Conservation (phyloP, 225 moss, liverwort and hornwort genomes). For the Polytrichum formosum region DNA sequence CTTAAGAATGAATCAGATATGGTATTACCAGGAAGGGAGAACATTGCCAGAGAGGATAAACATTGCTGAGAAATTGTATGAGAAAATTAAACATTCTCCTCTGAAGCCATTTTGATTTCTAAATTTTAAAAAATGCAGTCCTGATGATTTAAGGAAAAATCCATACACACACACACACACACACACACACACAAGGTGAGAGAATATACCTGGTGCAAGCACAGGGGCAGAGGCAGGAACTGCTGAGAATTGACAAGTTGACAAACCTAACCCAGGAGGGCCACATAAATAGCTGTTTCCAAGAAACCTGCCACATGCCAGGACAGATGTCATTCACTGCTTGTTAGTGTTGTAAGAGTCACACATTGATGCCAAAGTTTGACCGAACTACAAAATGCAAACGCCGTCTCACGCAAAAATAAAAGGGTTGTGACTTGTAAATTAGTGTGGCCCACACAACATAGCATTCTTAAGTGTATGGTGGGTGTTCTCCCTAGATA, state of each 20-base stretch:
- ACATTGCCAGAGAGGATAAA: not conserved
- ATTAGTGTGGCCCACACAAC: too few relatives aligned
- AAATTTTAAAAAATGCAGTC: not conserved
- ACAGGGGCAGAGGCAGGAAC: slow-evolving; percentile 7
- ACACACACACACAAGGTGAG: not conserved
- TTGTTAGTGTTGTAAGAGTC: too few relatives aligned
- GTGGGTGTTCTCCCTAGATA: too few relatives aligned
- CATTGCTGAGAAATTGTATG: not conserved
- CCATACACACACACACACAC: not conserved
- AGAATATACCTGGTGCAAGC: slow-evolving; percentile 7
- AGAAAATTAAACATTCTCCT: not conserved
- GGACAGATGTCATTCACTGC: too few relatives aligned
- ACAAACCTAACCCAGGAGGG: slow-evolving; percentile 13
- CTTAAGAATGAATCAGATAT: not conserved
- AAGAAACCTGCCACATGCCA: slow-evolving; percentile 14
- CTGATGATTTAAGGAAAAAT: not conserved
- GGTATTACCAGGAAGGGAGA: not conserved
- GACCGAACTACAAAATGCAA: too few relatives aligned
- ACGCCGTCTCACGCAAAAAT: too few relatives aligned
- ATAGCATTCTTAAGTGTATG: too few relatives aligned
- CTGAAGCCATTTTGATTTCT: not conserved
- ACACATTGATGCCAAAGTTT: too few relatives aligned
- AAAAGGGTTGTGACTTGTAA: too few relatives aligned
- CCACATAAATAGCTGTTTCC: slow-evolving; percentile 29
- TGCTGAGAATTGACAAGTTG: slow-evolving; percentile 17